Evolutionary conservation across 345 rosid species (phyloP).

Genomic region (Euclidium syriacum): DNA sequence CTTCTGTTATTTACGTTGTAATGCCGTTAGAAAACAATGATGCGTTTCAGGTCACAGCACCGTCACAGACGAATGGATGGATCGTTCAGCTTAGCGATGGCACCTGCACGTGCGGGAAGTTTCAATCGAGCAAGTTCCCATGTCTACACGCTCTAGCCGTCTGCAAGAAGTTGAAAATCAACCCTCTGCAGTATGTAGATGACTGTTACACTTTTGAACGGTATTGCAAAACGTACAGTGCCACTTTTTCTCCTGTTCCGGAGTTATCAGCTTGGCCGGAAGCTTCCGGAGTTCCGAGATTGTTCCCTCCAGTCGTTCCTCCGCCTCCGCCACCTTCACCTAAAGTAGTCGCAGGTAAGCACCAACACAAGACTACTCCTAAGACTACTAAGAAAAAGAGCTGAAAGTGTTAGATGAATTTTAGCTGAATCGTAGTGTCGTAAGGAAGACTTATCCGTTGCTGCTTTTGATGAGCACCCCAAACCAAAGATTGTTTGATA

Average conservation of each 20-base stretch:
- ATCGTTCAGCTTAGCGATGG: neutral
- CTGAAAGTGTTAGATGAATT: neutral
- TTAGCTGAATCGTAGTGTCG: neutral
- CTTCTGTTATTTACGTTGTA: neutral
- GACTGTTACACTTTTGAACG: neutral
- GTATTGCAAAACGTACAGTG: neutral
- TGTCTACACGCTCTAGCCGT: neutral
- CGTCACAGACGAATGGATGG: neutral
- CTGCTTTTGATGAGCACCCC: too few relatives aligned
- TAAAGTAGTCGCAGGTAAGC: neutral
- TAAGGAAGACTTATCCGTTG: too few relatives aligned
- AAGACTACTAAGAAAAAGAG: neutral
- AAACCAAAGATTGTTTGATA: too few relatives aligned
- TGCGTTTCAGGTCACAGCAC: neutral
- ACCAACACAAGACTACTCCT: neutral
- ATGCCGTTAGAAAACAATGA: neutral
- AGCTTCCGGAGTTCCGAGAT: neutral
- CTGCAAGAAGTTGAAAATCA: neutral
- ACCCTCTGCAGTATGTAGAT: constrained; percentile 11
- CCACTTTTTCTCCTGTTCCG: neutral
- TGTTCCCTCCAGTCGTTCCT: neutral
- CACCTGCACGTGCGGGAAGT: neutral
- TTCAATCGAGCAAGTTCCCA: neutral
- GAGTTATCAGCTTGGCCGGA: neutral
- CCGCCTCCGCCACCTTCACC: neutral